Evolutionary conservation across 2,329 filamentous ascomycete species (phyloP), one percentile per base, ranked within the genome.

Genomic region (Sordariomycetes sp.): DNA sequence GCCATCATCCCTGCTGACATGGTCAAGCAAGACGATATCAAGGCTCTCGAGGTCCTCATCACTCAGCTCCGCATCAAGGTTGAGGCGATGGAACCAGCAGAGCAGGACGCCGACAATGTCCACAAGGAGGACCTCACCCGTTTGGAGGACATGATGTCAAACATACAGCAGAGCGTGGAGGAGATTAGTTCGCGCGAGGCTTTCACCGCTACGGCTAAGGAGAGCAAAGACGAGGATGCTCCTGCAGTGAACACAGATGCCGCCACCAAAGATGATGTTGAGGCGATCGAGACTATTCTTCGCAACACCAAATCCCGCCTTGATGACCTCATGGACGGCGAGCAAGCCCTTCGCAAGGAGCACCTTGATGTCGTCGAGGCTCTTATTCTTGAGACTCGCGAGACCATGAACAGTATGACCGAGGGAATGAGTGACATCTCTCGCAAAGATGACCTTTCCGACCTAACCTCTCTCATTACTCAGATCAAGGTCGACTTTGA

Each of bases 271-370:
- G 86, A 94, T 44, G 88, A 96, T 46, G 85, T 88, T 0, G 78
- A 90, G 40, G 86, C 86, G 9, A 88, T 96, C 38, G 90, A 95
- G 56, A 93, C 83, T 0, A 78, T 96, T 32, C 69, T 96, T 10
- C 78, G 82, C 27, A 94, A 94, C 53, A 88, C 87, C 21, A 95
- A 95, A 54, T 78, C 81, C 5, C 84, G 84, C 30, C 65, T 96
- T 8, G 90, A 95, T 38, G 87, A 94, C 39, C 55, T 76, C 15
- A 73, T 94, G 32, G 74, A 88, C 33, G 72, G 77, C 4, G 82
- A 87, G 21, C 77, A 83, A 37, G 65, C 76, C 3, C 77, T 87
- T 8, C 68, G 70, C 36, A 80, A 78, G 46, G 75, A 80, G 21
- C 74, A 81, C 34, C 57, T 81, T 18, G 75, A 81, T 42, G 65